Evolutionary conservation across 495 filamentous ascomycete species (phyloP).

Genomic region (Lichenothelia convexa): DNA sequence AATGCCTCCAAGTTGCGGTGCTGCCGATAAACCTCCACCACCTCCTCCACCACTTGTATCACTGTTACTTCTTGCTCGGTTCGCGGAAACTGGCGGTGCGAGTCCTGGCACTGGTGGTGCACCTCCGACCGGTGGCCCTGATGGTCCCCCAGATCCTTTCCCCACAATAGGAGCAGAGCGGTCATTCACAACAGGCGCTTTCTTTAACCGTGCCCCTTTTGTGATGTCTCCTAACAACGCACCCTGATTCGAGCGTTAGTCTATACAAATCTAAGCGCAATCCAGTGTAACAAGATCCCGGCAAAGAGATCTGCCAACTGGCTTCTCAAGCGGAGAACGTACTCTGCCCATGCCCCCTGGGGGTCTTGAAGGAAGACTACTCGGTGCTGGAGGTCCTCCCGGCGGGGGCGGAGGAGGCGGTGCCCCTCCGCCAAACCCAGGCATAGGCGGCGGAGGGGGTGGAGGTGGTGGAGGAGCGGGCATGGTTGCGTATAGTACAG

Average conservation of each 20-base stretch:
- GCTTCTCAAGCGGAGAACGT: slow-evolving; percentile 14
- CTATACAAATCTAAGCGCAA: background rate
- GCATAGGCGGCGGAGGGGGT: slow-evolving; percentile 37
- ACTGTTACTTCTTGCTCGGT: slow-evolving; percentile 65
- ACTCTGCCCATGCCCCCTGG: slow-evolving; percentile 35
- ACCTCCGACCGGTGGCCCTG: slow-evolving; percentile 41
- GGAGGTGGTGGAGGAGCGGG: slow-evolving; percentile 56
- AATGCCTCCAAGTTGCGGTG: slow-evolving; percentile 72
- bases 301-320: background rate
- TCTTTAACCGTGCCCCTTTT: slow-evolving; percentile 67
- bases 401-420: slow-evolving; percentile 52
- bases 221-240: slow-evolving; percentile 78
- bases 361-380: slow-evolving; percentile 29
- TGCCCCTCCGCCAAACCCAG: slow-evolving; percentile 38
- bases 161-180: slow-evolving; percentile 65
- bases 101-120: slow-evolving; percentile 73
- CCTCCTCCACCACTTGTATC: slow-evolving; percentile 38
- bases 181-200: slow-evolving; percentile 67
- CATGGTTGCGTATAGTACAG: slow-evolving; percentile 38
- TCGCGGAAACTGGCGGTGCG: slow-evolving; percentile 56
- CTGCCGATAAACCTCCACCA: slow-evolving; percentile 30
- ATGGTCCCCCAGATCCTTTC: slow-evolving; percentile 33
- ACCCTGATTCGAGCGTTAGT: slow-evolving; percentile 32
- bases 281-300: background rate
- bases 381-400: slow-evolving; percentile 32